Conservation (phyloP, 306 rosid species). For the apple (Malus domestica) region DNA sequence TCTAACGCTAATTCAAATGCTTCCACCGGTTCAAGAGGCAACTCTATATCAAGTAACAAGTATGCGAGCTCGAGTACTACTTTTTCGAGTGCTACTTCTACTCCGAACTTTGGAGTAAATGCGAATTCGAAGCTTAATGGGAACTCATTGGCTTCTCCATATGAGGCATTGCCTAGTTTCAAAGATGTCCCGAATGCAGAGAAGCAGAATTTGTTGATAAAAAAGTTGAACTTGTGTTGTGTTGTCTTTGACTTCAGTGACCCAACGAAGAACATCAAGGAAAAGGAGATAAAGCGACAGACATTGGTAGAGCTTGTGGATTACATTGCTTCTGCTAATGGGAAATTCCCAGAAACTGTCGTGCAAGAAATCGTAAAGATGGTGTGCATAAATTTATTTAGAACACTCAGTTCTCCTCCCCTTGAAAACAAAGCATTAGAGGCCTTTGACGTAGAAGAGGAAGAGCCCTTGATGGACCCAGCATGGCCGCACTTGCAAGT, state of each 20-base stretch:
- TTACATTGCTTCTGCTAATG: constrained; percentile 67
- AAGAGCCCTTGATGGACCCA: constrained; percentile 97
- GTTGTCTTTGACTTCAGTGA: constrained; percentile 71
- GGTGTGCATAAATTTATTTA: constrained; percentile 75
- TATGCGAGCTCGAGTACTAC: constrained; percentile 42
- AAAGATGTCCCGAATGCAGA: constrained; percentile 81
- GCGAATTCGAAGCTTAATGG: constrained; percentile 68
- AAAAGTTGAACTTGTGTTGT: constrained; percentile 83
- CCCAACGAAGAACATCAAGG: constrained; percentile 68
- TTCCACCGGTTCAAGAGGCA: constrained; percentile 49
- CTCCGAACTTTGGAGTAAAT: constrained; percentile 45
- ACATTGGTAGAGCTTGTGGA: constrained; percentile 88
- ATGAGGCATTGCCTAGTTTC: constrained; percentile 79
- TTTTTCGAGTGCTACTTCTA: constrained; percentile 39
- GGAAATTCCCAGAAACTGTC: constrained; percentile 69
- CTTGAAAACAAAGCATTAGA: constrained; percentile 70
- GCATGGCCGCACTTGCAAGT: constrained; percentile 92
- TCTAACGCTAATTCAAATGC: constrained; percentile 56
- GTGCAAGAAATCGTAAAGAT: constrained; percentile 75
- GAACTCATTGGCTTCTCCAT: constrained; percentile 38
- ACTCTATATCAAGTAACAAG: constrained; percentile 33
- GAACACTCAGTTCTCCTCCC: constrained; percentile 70
- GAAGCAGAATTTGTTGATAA: constrained; percentile 71
- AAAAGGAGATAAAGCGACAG: constrained; percentile 86
- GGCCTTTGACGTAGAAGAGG: constrained; percentile 86